A percentile compares a stretch with the other conserved stretches of the same genome.
These are phyloP conservation scores for Penicillium fuscoglaucum DNA, from an alignment of 2,329 filamentous ascomycete genomes.

Conservation along the genomic window DNA sequence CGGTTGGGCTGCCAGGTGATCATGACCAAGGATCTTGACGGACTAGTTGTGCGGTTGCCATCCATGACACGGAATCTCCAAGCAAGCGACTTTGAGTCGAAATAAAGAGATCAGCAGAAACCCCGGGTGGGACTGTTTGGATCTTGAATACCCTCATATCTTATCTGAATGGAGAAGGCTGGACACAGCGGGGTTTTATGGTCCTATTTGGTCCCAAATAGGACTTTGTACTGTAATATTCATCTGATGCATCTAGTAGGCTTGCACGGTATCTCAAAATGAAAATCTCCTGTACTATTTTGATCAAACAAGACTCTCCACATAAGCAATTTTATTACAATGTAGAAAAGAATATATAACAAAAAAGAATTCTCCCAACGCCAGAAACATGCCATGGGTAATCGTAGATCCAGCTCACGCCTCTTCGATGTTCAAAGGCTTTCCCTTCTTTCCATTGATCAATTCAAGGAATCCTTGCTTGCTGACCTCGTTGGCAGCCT, in stretches of 20 bases:
- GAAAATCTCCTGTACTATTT: constrained; percentile 32
- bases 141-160: neutral
- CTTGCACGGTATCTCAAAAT: constrained; percentile 25
- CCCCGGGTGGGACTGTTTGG: constrained; percentile 5
- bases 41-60: constrained; percentile 79
- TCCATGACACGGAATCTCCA: constrained; percentile 95
- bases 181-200: constrained; percentile 2
- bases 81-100: constrained; percentile 77
- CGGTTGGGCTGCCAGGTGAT: constrained; percentile 84
- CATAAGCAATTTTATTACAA: constrained; percentile 26
- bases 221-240: constrained; percentile 33
- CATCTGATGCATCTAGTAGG: constrained; percentile 26
- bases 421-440: constrained; percentile 48
- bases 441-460: constrained; percentile 64
- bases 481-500: constrained; percentile 92
- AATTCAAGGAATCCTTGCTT: constrained; percentile 95
- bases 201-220: constrained; percentile 6
- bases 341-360: constrained; percentile 20
- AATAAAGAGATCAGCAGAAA: constrained; percentile 34
- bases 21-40: constrained; percentile 89
- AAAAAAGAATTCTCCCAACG: constrained; percentile 31
- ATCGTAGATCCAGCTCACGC: constrained; percentile 34
- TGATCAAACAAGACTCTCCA: constrained; percentile 20
- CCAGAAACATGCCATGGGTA: constrained; percentile 36
- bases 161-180: neutral